Percentiles rank a stretch among this genome's conserved stretches.
Conservation (phyloP, 495 filamentous ascomycete species). For the Penicillium psychrofluorescens region DNA sequence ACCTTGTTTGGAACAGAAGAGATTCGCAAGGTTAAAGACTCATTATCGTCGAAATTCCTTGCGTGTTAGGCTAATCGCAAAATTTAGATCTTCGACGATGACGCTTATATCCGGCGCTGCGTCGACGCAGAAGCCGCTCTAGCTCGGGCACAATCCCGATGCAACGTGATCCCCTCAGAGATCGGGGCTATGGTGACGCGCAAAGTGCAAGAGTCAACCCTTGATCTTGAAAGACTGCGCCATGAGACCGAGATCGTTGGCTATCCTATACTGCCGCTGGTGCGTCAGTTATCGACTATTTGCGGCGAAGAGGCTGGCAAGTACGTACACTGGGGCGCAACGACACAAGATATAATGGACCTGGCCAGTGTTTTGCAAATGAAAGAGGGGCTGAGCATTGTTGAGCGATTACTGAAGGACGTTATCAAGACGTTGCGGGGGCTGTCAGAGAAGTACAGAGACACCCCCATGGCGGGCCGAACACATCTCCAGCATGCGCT, state of each 20-base stretch:
- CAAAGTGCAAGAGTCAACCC: constrained; percentile 16
- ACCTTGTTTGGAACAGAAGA: constrained; percentile 45
- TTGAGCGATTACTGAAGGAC: constrained; percentile 27
- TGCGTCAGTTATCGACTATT: constrained; percentile 34
- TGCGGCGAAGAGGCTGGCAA: constrained; percentile 35
- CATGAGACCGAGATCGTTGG: constrained; percentile 46
- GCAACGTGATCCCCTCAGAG: constrained; percentile 36
- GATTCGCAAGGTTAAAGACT: constrained; percentile 34
- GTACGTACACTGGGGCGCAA: constrained; percentile 50
- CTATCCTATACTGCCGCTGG: constrained; percentile 45
- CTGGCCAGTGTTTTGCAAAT: constrained; percentile 43
- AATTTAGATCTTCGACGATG: constrained; percentile 34
- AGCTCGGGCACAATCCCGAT: constrained; percentile 36
- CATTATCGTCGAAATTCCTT: no score
- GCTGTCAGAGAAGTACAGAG: constrained; percentile 31
- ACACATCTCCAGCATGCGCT: constrained; percentile 47
- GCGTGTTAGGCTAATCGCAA: no score
- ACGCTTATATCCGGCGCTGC: constrained; percentile 40
- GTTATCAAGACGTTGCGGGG: constrained; percentile 26
- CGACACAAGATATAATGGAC: constrained; percentile 52
- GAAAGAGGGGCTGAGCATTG: constrained; percentile 35
- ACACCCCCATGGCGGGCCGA: constrained; percentile 45
- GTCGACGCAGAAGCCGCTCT: constrained; percentile 45
- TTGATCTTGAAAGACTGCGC: constrained; percentile 34
- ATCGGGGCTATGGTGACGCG: constrained; percentile 32